phyloP scores from a whole-genome alignment of 805 yeast species.

The Saturnispora gosingensis region DNA sequence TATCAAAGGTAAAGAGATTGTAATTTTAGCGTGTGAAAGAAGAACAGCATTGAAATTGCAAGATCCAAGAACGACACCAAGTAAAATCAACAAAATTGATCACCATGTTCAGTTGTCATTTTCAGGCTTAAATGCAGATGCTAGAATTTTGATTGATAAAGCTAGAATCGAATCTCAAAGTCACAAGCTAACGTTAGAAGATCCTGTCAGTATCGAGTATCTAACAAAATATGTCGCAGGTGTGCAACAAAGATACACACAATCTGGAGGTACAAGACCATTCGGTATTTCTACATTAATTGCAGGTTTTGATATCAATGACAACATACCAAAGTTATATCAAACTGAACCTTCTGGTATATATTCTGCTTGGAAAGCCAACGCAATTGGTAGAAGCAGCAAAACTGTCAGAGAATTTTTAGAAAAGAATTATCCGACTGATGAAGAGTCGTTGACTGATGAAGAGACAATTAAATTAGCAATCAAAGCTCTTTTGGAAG shows the following conservation, averaged over 20 bases:
- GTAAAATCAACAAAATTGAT: conserved; percentile 86
- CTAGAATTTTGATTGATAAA: conserved; percentile 85
- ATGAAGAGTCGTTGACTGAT: conserved; percentile 33
- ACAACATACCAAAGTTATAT: conserved; percentile 69
- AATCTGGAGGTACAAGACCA: conserved; percentile 97
- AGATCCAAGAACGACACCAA: conserved; percentile 93
- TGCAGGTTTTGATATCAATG: conserved; percentile 91
- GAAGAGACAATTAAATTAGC: conserved; percentile 72
- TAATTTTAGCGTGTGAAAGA: conserved; percentile 93
- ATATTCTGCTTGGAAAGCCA: conserved; percentile 96
- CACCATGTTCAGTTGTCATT: conserved; percentile 86
- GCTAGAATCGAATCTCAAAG: conserved; percentile 97
- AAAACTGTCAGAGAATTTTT: conserved; percentile 93
- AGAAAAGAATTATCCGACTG: conserved; percentile 65
- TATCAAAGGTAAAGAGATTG: conserved; percentile 80
- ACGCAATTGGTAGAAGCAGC: conserved; percentile 89
- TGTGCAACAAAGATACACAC: conserved; percentile 93
- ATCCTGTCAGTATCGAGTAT: conserved; percentile 85
- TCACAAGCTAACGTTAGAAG: conserved; percentile 87
- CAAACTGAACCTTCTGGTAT: conserved; percentile 98
- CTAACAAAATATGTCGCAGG: conserved; percentile 95
- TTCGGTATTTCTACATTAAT: conserved; percentile 93
- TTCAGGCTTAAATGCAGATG: conserved; percentile 98
- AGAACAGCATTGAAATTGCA: conserved; percentile 91
- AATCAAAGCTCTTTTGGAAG: conserved; percentile 81